Conservation (phyloP, 495 filamentous ascomycete genomes). For the Trypethelium eluteriae region DNA sequence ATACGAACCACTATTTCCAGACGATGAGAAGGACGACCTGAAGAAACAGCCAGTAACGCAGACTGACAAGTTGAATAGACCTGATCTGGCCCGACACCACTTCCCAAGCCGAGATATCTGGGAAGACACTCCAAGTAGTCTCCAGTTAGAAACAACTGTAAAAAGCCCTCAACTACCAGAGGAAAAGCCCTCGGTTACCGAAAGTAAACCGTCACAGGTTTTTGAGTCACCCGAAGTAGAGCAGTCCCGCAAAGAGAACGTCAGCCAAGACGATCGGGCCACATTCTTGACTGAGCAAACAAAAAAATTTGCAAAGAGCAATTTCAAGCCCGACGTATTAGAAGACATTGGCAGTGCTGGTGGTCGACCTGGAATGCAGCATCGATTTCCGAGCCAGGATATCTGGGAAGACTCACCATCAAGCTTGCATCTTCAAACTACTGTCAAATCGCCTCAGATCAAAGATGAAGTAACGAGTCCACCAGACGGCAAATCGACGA, state of each 20-base stretch:
- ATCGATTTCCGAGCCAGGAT: slow-evolving; percentile 86
- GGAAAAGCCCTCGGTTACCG: slow-evolving; percentile 28
- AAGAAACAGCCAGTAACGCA: slow-evolving; percentile 47
- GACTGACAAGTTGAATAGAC: slow-evolving; percentile 56
- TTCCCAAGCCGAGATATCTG: slow-evolving; percentile 95
- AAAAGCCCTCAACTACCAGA: slow-evolving; percentile 63
- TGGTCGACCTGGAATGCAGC: slow-evolving; percentile 49
- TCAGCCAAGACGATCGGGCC: slow-evolving; percentile 40
- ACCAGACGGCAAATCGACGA: slow-evolving; percentile 21
- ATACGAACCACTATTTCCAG: slow-evolving; percentile 90
- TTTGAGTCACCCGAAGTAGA: slow-evolving; percentile 56
- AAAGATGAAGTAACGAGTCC: slow-evolving; percentile 25
- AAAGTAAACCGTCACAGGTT: slow-evolving; percentile 24
- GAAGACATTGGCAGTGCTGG: slow-evolving; percentile 31
- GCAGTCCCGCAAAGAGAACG: slow-evolving; percentile 40
- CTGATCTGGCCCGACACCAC: slow-evolving; percentile 54
- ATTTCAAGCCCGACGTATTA: slow-evolving; percentile 38
- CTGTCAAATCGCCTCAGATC: slow-evolving; percentile 60
- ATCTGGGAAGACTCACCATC: slow-evolving; percentile 96
- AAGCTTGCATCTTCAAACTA: slow-evolving; percentile 70
- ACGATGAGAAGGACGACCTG: slow-evolving; percentile 60
- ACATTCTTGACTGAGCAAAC: slow-evolving; percentile 32
- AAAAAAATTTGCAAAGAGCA: slow-evolving; percentile 35
- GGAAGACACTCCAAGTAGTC: slow-evolving; percentile 90
- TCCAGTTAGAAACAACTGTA: slow-evolving; percentile 76